Evolutionary conservation across 2,329 filamentous ascomycete species (phyloP), one percentile per base, ranked within the genome.

Genomic region (Cladobotryum mycophilum): DNA sequence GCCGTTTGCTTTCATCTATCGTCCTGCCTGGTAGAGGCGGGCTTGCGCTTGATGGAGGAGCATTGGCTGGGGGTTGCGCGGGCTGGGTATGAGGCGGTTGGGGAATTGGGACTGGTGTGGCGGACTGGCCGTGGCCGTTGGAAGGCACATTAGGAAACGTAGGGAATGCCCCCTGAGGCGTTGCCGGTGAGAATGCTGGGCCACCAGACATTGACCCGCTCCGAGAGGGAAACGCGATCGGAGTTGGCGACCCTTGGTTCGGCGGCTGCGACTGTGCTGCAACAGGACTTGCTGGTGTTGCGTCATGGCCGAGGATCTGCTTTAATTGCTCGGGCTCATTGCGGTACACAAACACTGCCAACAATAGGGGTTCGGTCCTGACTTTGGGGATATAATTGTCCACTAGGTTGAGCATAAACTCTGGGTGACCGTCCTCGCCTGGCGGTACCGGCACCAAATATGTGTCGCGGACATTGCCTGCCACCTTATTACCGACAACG

Each of bases 361-460:
- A 74, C 35, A 99, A 73, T 70, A 93, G 82, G 1, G 88, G 83
- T 57, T 95, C 86, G 0, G 82, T 75, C 14, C 87, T 79, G 2
- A 80, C 79, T 52, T 81, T 78, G 41, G 91, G 88, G 33, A 96
- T 80, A 30, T 81, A 81, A 65, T 91, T 91, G 59, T 92, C 86
- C 55, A 89, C 85, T n/a, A 97, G 78, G 61, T 95, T 87, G 54
- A 89, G 81, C 67, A 96, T 82, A 60, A 96, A 96, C 55, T 91
- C 88, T 0, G 93, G 92, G 41, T 92, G 80, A 45, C 79, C 80
- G 34, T 74, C 76, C 22, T 81, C 76, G 22, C 88, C 89, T 5
- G 84, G 78, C 33, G 89, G 81, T 4, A 97, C 81, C 0, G 93
- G 92, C 9, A 96, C 85, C 33, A 97, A 79, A 66, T 97, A 97